Conservation (phyloP, 169 alveolate genomes). For the Cryptosporidium sp. region DNA sequence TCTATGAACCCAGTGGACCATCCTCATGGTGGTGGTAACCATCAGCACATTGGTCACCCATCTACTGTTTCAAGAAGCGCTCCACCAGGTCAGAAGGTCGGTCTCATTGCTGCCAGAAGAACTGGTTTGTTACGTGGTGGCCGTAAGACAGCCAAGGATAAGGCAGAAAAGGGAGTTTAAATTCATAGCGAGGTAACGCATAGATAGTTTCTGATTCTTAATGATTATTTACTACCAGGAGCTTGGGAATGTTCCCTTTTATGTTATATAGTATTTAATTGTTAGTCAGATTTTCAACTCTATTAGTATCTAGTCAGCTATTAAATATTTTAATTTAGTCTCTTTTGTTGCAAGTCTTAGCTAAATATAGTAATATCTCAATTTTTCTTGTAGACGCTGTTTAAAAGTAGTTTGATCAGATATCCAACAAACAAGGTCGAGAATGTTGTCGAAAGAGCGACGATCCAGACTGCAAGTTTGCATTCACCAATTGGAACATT, state of each 20-base stretch:
- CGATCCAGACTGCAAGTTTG: slow-evolving; percentile 63
- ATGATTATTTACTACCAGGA: slow-evolving; percentile 31
- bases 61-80: slow-evolving; percentile 97
- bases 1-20: slow-evolving; percentile 99
- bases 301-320: slow-evolving; percentile 22
- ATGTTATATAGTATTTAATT: slow-evolving; percentile 55
- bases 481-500: slow-evolving; percentile 72
- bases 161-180: slow-evolving; percentile 69
- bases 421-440: slow-evolving; percentile 10
- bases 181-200: slow-evolving; percentile 3
- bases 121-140: slow-evolving; percentile 99
- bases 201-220: slow-evolving; percentile 46
- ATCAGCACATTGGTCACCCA: slow-evolving; percentile 98
- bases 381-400: not conserved
- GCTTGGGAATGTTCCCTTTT: not conserved
- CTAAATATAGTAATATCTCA: too few species aligned
- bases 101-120: slow-evolving; percentile 99
- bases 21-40: slow-evolving; percentile 99
- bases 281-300: slow-evolving; percentile 41
- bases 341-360: not conserved
- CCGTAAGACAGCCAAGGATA: slow-evolving; percentile 69
- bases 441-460: slow-evolving; percentile 18
- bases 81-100: slow-evolving; percentile 99
- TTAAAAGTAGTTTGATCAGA: not conserved
- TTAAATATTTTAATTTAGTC: not conserved